A percentile compares a stretch with the other conserved stretches of the same genome.
Conservation (phyloP, 495 filamentous ascomycete genomes). For the Xylaria telfairii region DNA sequence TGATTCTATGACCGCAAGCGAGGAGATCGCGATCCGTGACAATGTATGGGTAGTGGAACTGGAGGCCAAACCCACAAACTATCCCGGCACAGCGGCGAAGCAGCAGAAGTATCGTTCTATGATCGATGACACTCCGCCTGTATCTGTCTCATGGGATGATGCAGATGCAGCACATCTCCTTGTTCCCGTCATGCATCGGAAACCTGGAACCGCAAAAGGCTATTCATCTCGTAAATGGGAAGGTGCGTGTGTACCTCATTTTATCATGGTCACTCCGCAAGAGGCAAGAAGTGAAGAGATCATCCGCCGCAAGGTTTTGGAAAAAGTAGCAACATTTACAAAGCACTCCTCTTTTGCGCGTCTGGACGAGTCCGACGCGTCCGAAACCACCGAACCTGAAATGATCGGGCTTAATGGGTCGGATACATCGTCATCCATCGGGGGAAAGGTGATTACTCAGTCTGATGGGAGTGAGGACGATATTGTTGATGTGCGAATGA, state of each 20-base stretch:
- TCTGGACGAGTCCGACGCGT: constrained; percentile 52
- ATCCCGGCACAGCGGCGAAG: constrained; percentile 58
- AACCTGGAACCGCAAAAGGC: constrained; percentile 25
- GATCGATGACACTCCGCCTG: constrained; percentile 46
- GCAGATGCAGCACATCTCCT: constrained; percentile 73
- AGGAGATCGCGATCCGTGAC: constrained; percentile 71
- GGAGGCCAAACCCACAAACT: constrained; percentile 79
- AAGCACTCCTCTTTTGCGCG: constrained; percentile 49
- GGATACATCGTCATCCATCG: constrained; percentile 72
- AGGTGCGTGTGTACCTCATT: constrained; percentile 50
- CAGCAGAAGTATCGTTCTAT: constrained; percentile 53
- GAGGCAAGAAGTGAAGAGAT: constrained; percentile 57
- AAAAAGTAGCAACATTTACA: constrained; percentile 54
- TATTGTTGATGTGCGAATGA: constrained; percentile 89
- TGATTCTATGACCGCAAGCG: constrained; percentile 67
- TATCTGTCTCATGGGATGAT: constrained; percentile 62
- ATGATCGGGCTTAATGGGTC: constrained; percentile 74
- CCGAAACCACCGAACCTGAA: constrained; percentile 69
- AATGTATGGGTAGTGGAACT: constrained; percentile 78
- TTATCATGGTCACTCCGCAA: constrained; percentile 55
- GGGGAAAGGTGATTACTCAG: constrained; percentile 70
- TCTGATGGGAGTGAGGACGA: constrained; percentile 91
- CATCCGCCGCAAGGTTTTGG: constrained; percentile 58
- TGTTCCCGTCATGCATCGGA: constrained; percentile 79
- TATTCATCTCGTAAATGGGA: constrained; percentile 33